Conservation (phyloP, 148 eudicot genomes). For the Nepenthes gracilis region DNA sequence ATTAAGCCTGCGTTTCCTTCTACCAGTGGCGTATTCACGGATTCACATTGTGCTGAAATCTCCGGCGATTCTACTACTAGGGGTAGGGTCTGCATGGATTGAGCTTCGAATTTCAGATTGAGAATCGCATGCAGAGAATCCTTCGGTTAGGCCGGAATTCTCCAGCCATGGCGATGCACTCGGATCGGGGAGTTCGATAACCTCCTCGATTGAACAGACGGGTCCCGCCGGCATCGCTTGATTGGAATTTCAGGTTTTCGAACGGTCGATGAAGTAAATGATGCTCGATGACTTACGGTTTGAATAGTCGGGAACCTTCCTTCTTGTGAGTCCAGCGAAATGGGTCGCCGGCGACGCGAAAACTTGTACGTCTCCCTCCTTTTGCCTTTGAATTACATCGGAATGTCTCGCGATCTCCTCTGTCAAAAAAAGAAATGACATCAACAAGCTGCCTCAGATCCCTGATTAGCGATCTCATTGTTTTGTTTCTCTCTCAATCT, state of each 20-base stretch:
- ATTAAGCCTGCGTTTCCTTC: slow-evolving; percentile 1
- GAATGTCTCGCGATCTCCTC: slow-evolving; percentile 38
- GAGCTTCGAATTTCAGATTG: too few species aligned
- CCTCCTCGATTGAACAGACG: background rate
- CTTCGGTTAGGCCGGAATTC: too few species aligned
- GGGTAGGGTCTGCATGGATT: too few species aligned
- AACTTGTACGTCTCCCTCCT: slow-evolving; percentile 21
- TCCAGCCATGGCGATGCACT: too few species aligned
- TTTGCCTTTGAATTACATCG: slow-evolving; percentile 8
- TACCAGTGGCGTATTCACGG: background rate
- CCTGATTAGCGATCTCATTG: slow-evolving; percentile 13
- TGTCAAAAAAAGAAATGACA: slow-evolving; percentile 58
- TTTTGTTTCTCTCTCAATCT: too few species aligned
- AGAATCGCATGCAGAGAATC: background rate
- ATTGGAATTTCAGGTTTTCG: background rate
- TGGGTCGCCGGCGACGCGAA: slow-evolving; percentile 42
- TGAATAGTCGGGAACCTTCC: slow-evolving; percentile 23
- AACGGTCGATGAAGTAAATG: slow-evolving; percentile 20
- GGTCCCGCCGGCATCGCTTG: background rate
- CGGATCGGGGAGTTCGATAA: too few species aligned
- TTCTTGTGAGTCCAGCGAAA: slow-evolving; percentile 68
- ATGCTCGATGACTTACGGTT: slow-evolving; percentile 9
- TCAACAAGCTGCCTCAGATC: slow-evolving; percentile 45
- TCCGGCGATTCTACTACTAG: background rate
- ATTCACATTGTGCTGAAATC: background rate